Evolutionary conservation across 2,329 filamentous ascomycete genomes (phyloP).

Genomic region (Fusarium pilosicola): DNA sequence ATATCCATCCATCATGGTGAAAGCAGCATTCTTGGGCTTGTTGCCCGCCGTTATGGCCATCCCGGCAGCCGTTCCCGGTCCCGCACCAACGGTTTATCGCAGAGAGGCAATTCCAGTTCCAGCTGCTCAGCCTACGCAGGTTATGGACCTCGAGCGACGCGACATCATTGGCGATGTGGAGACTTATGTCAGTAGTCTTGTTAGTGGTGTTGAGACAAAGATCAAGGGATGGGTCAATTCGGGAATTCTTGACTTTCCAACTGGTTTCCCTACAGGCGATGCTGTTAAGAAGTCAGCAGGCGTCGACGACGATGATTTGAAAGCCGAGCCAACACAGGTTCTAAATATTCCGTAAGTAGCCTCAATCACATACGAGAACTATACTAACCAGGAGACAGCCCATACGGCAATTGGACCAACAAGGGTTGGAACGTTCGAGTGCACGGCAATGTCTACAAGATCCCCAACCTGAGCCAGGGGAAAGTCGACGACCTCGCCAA

Average conservation of each 20-base stretch:
- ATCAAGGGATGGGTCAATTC: conserved; percentile 70
- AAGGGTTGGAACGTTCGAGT: conserved; percentile 80
- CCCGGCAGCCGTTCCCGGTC: conserved; percentile 35
- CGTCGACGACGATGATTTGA: conserved; percentile 65
- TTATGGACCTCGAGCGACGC: conserved; percentile 43
- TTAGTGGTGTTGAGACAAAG: conserved; percentile 62
- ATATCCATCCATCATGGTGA: conserved; percentile 26
- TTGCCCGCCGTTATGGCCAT: conserved; percentile 38
- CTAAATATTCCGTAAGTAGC: conserved; percentile 69
- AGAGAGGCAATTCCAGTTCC: conserved; percentile 8
- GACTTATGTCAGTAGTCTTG: conserved; percentile 61
- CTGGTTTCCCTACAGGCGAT: conserved; percentile 70
- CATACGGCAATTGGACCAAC: conserved; percentile 82
- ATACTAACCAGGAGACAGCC: conserved; percentile 45
- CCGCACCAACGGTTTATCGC: conserved; percentile 35
- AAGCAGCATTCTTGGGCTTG: conserved; percentile 35
- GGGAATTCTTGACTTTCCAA: conserved; percentile 74
- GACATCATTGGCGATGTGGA: conserved; percentile 55
- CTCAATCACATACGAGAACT: background rate
- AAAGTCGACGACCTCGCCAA: conserved; percentile 77
- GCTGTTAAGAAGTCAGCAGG: conserved; percentile 70
- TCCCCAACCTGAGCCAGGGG: conserved; percentile 71
- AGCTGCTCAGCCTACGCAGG: conserved; percentile 41
- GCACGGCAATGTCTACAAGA: conserved; percentile 84
- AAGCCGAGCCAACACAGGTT: conserved; percentile 73